These are phyloP conservation scores for Neonectria coccinea DNA, from an alignment of 2,329 filamentous ascomycete species.

Conservation along the genomic window DNA sequence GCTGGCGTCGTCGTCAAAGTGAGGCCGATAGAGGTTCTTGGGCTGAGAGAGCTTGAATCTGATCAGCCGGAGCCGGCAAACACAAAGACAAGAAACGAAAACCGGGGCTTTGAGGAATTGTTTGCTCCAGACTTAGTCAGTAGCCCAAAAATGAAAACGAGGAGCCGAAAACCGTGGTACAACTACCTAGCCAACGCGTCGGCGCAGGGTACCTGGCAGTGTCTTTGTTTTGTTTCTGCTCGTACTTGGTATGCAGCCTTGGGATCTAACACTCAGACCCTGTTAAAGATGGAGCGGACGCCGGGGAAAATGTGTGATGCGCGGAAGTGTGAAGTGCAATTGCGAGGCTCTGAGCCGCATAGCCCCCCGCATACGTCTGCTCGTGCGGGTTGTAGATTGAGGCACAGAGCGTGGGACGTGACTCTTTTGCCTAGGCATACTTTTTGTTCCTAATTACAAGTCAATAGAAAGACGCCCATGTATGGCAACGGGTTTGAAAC, in stretches of 20 bases:
- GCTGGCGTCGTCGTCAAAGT: not conserved
- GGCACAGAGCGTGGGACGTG: not conserved
- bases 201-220: not conserved
- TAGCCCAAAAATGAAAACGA: not conserved
- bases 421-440: not conserved
- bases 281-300: not conserved
- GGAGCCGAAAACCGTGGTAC: not conserved
- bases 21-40: not conserved
- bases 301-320: not conserved
- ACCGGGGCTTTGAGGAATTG: not conserved
- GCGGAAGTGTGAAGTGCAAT: not conserved
- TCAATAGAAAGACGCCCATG: not conserved
- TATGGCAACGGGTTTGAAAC: not conserved
- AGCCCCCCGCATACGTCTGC: not conserved
- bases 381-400: not conserved
- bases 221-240: not conserved
- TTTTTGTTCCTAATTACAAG: not conserved
- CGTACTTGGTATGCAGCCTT: not conserved
- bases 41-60: conserved; percentile 1
- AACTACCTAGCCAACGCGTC: not conserved
- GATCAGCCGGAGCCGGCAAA: no score
- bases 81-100: not conserved
- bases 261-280: not conserved
- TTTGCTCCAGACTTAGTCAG: not conserved
- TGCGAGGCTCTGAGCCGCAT: not conserved